phyloP scores from a whole-genome alignment of 108 stramenopile species.

The Cyclotella atomus region DNA sequence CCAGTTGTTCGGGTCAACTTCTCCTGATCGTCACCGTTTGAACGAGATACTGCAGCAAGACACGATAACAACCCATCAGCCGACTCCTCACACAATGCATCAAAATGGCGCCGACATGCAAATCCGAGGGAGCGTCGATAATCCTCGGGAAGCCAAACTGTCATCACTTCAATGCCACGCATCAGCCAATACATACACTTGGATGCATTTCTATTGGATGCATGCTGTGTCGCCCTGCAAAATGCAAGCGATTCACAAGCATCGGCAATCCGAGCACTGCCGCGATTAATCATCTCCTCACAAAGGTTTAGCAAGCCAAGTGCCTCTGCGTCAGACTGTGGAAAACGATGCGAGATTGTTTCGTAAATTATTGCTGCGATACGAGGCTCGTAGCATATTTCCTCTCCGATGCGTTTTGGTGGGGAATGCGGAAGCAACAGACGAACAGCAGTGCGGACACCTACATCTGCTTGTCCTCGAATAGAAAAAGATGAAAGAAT shows the following conservation, averaged over 20 bases:
- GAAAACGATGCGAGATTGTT: constrained; percentile 60
- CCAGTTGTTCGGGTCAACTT: background rate
- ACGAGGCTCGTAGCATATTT: constrained; percentile 44
- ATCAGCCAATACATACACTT: constrained; percentile 68
- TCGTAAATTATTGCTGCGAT: constrained; percentile 64
- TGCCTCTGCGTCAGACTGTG: constrained; percentile 68
- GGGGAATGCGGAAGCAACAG: constrained; percentile 69
- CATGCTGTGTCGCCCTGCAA: constrained; percentile 57
- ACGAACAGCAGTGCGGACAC: constrained; percentile 61
- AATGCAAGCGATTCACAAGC: constrained; percentile 68
- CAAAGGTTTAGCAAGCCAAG: constrained; percentile 61
- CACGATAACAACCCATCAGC: constrained; percentile 38
- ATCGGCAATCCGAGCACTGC: constrained; percentile 68
- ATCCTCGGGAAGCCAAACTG: constrained; percentile 41
- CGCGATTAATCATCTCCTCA: constrained; percentile 49
- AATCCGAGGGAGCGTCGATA: constrained; percentile 33
- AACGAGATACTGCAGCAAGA: constrained; percentile 19
- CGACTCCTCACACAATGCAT: constrained; percentile 39
- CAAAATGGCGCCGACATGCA: constrained; percentile 47
- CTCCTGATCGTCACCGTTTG: background rate
- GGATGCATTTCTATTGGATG: constrained; percentile 18
- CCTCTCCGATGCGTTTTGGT: constrained; percentile 32
- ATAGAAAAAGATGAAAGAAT: constrained; percentile 76
- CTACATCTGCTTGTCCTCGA: constrained; percentile 61
- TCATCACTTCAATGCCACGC: constrained; percentile 65